Conservation (phyloP, 129 eudicot species). For the Heracleum sosnowskyi region DNA sequence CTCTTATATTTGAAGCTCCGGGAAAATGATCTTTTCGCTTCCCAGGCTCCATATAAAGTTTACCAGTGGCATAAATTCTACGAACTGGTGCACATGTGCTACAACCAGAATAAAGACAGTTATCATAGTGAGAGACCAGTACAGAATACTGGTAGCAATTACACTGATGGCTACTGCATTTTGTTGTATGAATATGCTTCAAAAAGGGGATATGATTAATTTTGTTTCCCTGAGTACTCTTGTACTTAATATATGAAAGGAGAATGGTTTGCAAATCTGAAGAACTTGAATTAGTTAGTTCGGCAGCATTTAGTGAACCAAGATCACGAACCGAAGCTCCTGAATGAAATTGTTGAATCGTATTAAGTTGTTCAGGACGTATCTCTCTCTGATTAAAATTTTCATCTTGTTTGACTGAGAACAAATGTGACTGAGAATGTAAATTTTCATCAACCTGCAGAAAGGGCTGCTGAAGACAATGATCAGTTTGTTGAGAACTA, state of each 20-base stretch:
- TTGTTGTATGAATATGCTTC: slow-evolving; percentile 39
- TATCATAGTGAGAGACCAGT: slow-evolving; percentile 49
- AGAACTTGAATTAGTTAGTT: slow-evolving; percentile 14
- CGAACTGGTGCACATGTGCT: slow-evolving; percentile 43
- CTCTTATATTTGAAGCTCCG: slow-evolving; percentile 13
- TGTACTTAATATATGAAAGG: slow-evolving; percentile 34
- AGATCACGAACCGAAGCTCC: slow-evolving; percentile 3
- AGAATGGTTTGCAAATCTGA: slow-evolving; percentile 26
- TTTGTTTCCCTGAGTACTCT: slow-evolving; percentile 20
- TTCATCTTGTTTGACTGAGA: slow-evolving; percentile 4
- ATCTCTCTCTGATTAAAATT: not conserved
- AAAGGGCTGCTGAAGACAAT: slow-evolving; percentile 15
- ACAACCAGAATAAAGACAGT: slow-evolving; percentile 32
- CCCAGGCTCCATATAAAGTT: slow-evolving; percentile 21
- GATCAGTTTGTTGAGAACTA: slow-evolving; percentile 17
- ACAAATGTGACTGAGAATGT: slow-evolving; percentile 14
- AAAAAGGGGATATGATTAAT: slow-evolving; percentile 32
- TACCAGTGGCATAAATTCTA: slow-evolving; percentile 16
- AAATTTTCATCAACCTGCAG: slow-evolving; percentile 15
- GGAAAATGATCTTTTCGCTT: slow-evolving; percentile 19
- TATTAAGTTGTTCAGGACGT: slow-evolving; percentile 2
- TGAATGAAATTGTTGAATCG: not conserved
- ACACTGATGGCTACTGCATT: slow-evolving; percentile 39
- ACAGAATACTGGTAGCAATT: slow-evolving; percentile 32
- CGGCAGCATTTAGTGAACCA: not conserved